Conservation (phyloP, 208 protist species). For the Herpetomonas muscarum region DNA sequence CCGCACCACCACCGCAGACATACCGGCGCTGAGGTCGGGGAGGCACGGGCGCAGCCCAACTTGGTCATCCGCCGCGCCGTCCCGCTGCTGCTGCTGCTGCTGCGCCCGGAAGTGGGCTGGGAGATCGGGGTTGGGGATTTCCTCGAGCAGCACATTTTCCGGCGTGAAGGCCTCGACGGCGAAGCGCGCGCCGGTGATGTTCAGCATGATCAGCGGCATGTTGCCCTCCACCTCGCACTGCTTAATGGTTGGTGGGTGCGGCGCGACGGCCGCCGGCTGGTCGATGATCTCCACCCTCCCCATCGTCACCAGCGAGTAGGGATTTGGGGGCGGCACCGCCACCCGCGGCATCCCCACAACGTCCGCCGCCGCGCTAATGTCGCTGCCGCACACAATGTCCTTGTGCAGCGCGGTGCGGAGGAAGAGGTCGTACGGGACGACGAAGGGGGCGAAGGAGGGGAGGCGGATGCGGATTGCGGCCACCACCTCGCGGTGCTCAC, state of each 20-base stretch:
- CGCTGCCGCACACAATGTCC: conserved; percentile 73
- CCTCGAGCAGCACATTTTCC: conserved; percentile 50
- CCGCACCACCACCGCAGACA: conserved; percentile 26
- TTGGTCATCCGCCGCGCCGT: not conserved
- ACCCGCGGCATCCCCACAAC: not conserved
- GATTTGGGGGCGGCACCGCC: conserved; percentile 23
- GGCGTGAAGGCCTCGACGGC: conserved; percentile 14
- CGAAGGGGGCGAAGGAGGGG: conserved; percentile 43
- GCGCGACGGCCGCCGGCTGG: conserved; percentile 32
- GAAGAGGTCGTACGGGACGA: conserved; percentile 57
- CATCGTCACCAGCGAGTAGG: conserved; percentile 54
- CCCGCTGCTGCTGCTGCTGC: not conserved
- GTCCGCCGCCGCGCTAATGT: conserved; percentile 24
- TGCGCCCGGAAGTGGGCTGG: conserved; percentile 1
- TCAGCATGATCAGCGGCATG: conserved; percentile 54
- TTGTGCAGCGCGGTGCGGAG: conserved; percentile 81
- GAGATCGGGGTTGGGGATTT: conserved; percentile 63
- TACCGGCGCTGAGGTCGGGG: conserved; percentile 35
- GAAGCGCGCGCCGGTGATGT: conserved; percentile 55
- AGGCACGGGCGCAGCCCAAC: conserved; percentile 74
- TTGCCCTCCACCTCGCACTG: conserved; percentile 87
- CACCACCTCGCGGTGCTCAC: conserved; percentile 23
- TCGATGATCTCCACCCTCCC: conserved; percentile 67
- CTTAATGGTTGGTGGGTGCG: conserved; percentile 52
- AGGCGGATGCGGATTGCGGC: conserved; percentile 62